Evolutionary conservation across 2,329 filamentous ascomycete species (phyloP).

Genomic region (Colletotrichum cuscutae): DNA sequence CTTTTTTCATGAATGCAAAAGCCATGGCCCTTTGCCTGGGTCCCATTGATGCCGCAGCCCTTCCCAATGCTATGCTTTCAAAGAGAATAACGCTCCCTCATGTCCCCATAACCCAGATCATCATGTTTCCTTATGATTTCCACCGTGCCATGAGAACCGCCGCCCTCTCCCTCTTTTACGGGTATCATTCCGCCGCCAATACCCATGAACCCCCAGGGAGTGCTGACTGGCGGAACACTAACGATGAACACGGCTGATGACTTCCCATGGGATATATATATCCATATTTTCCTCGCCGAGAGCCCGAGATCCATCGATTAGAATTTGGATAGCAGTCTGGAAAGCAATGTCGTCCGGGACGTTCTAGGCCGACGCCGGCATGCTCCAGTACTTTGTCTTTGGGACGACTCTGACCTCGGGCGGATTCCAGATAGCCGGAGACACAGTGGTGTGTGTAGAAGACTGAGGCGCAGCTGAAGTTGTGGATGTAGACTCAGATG

Average conservation of each 20-base stretch:
- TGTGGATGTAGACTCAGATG: no score
- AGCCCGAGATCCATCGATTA: not conserved
- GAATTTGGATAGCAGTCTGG: not conserved
- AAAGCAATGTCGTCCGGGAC: not conserved
- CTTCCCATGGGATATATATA: no score
- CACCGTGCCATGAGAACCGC: not conserved
- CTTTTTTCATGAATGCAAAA: not conserved
- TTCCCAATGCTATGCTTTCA: not conserved
- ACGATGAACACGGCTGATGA: no score
- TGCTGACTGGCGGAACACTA: no score
- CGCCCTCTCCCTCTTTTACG: not conserved
- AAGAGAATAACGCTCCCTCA: no score
- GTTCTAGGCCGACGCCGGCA: not conserved
- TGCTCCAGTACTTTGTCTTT: constrained; percentile 22
- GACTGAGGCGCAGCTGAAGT: not conserved
- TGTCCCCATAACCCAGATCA: no score
- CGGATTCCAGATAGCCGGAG: not conserved
- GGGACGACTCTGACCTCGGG: constrained; percentile 23
- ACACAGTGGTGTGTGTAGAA: no score
- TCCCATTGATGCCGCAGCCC: not conserved
- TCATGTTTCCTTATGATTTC: not conserved
- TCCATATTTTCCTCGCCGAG: not conserved
- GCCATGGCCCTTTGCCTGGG: not conserved
- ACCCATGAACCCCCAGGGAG: no score
- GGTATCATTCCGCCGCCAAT: no score